These are phyloP conservation scores for Acer campestre DNA, from an alignment of 345 rosid genomes.

Conservation along the genomic window DNA sequence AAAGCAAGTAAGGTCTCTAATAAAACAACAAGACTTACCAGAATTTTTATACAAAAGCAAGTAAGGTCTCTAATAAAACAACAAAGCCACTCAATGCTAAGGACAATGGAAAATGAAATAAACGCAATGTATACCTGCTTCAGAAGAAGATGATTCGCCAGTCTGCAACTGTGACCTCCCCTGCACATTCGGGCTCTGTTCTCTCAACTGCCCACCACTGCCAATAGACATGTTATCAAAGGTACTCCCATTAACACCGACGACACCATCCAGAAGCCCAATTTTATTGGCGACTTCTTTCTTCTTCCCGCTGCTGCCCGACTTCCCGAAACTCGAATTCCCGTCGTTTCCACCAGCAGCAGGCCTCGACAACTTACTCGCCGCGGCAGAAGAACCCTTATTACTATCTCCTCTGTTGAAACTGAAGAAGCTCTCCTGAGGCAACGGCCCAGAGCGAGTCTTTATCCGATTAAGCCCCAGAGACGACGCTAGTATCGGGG, in stretches of 20 bases:
- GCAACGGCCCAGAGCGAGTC: slow-evolving; percentile 97
- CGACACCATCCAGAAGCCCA: slow-evolving; percentile 47
- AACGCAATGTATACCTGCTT: slow-evolving; percentile 42
- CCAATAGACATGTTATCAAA: slow-evolving; percentile 50
- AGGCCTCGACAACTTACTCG: slow-evolving; percentile 81
- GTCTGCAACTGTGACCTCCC: slow-evolving; percentile 56
- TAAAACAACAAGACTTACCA: too few species aligned
- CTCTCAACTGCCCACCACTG: slow-evolving; percentile 51
- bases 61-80: too few species aligned
- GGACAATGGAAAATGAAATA: background rate
- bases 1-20: too few species aligned
- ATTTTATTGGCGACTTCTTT: slow-evolving; percentile 51
- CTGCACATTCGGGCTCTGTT: slow-evolving; percentile 61
- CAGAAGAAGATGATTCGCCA: slow-evolving; percentile 67
- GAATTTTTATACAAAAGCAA: too few species aligned
- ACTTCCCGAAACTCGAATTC: slow-evolving; percentile 36
- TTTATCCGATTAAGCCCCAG: slow-evolving; percentile 89
- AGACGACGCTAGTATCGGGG: slow-evolving; percentile 92
- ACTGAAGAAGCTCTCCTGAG: slow-evolving; percentile 76
- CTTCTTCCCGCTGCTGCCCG: slow-evolving; percentile 49
- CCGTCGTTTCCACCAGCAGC: slow-evolving; percentile 40
- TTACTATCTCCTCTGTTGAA: slow-evolving; percentile 48
- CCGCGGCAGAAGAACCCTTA: slow-evolving; percentile 44
- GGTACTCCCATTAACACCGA: slow-evolving; percentile 38
- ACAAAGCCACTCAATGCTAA: background rate